These are phyloP conservation scores for Yamadazyma mexicana DNA, from an alignment of 1,139 yeast species.

Conservation along the genomic window DNA sequence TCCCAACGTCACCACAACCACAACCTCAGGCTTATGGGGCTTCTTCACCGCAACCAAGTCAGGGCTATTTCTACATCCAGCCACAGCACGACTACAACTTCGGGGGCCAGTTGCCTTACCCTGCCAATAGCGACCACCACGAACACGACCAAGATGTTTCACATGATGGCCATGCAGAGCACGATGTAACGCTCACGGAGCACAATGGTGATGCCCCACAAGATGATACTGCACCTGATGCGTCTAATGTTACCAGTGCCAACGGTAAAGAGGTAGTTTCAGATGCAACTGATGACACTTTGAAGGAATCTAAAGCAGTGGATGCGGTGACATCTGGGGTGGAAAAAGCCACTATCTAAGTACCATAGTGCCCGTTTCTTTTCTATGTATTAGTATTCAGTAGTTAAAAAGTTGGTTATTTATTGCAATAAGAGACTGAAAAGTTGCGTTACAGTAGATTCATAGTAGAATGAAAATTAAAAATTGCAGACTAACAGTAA, in stretches of 20 bases:
- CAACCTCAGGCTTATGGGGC: conserved; percentile 9
- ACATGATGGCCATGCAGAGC: neutral
- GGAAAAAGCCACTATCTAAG: neutral
- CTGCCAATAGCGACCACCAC: conserved; percentile 10
- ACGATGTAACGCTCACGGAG: no score
- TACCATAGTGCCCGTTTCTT: no score
- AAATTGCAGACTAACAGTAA: no score
- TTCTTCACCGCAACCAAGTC: conserved; percentile 11
- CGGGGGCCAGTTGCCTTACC: conserved; percentile 19
- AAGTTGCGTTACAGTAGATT: no score
- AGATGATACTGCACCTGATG: neutral
- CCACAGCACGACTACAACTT: conserved; percentile 15
- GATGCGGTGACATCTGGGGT: neutral
- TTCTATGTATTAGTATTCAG: neutral
- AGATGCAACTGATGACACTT: conserved; percentile 5
- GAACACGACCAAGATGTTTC: conserved; percentile 1
- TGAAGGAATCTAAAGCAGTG: conserved; percentile 2
- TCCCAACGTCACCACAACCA: conserved; percentile 38
- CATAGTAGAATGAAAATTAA: no score
- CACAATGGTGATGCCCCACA: no score
- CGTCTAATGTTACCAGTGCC: neutral
- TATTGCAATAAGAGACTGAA: no score
- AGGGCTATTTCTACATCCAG: conserved; percentile 14
- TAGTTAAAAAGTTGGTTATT: neutral
- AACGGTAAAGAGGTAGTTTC: neutral